These are phyloP conservation scores for Citeromyces hawaiiensis DNA, from an alignment of 1,139 yeast species.

Conservation along the genomic window DNA sequence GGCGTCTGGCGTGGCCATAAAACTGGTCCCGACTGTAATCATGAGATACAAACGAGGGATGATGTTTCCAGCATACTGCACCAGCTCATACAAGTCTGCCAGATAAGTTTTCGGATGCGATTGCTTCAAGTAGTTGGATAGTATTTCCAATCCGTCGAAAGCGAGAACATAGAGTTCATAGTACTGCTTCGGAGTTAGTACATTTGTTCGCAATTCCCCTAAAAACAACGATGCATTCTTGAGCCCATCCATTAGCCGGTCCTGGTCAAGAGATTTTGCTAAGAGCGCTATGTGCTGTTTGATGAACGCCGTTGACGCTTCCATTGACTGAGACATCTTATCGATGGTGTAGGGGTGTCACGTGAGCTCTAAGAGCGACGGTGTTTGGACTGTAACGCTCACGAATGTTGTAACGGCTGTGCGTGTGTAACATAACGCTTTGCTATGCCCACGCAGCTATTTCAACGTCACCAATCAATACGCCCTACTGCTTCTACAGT, in stretches of 20 bases:
- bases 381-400: no score
- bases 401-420: no score
- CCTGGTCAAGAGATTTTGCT: constrained; percentile 64
- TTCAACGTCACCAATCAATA: no score
- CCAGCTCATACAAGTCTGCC: constrained; percentile 86
- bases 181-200: constrained; percentile 80
- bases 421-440: no score
- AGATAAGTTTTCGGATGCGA: constrained; percentile 66
- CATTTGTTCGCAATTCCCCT: constrained; percentile 67
- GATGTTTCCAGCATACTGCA: constrained; percentile 90
- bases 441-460: no score
- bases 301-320: constrained; percentile 42
- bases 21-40: constrained; percentile 91
- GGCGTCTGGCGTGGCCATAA: constrained; percentile 65
- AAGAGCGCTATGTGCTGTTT: constrained; percentile 61
- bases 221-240: constrained; percentile 79
- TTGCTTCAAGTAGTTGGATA: constrained; percentile 52
- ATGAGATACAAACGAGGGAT: constrained; percentile 85
- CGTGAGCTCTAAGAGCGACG: background rate
- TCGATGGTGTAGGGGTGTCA: background rate
- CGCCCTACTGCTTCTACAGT: no score
- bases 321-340: constrained; percentile 17
- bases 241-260: constrained; percentile 72
- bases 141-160: constrained; percentile 67
- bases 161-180: constrained; percentile 82